Conservation (phyloP, 805 yeast species). For the Cyberlindnera euphorbiiphila region DNA sequence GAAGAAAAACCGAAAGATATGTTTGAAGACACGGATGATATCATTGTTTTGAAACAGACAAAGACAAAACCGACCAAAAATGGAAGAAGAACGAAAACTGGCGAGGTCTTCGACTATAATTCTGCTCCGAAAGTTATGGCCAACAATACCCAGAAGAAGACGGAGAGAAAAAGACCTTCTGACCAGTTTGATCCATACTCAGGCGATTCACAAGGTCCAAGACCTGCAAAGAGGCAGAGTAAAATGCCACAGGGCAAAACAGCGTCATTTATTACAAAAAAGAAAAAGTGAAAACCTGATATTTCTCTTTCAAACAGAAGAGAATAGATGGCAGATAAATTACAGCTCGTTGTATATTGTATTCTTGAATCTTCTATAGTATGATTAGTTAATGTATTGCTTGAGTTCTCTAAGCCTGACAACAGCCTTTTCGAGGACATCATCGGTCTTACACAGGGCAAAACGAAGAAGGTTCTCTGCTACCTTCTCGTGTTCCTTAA, state of each 20-base stretch:
- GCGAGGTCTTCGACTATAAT: conserved; percentile 40
- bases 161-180: conserved; percentile 34
- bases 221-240: conserved; percentile 42
- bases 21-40: conserved; percentile 23
- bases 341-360: background rate
- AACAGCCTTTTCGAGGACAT: conserved; percentile 75
- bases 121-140: conserved; percentile 40
- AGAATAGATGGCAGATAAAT: background rate
- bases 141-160: conserved; percentile 11
- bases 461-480: conserved; percentile 87
- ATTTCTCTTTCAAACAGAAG: too few species aligned
- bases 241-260: conserved; percentile 22
- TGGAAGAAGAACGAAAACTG: conserved; percentile 8
- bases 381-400: conserved; percentile 58
- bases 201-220: conserved; percentile 46
- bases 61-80: conserved; percentile 5
- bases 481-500: conserved; percentile 62
- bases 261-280: conserved; percentile 21
- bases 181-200: conserved; percentile 56
- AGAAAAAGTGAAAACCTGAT: conserved; percentile 15
- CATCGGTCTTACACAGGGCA: conserved; percentile 94
- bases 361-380: background rate
- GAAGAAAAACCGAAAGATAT: conserved; percentile 5
- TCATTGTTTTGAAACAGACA: conserved; percentile 22
- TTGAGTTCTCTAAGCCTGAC: conserved; percentile 66